A percentile compares a stretch with the other conserved stretches of the same genome.
These are phyloP conservation scores for Hypoxylon sp. DNA, from an alignment of 2,329 filamentous ascomycete genomes.

Conservation along the genomic window DNA sequence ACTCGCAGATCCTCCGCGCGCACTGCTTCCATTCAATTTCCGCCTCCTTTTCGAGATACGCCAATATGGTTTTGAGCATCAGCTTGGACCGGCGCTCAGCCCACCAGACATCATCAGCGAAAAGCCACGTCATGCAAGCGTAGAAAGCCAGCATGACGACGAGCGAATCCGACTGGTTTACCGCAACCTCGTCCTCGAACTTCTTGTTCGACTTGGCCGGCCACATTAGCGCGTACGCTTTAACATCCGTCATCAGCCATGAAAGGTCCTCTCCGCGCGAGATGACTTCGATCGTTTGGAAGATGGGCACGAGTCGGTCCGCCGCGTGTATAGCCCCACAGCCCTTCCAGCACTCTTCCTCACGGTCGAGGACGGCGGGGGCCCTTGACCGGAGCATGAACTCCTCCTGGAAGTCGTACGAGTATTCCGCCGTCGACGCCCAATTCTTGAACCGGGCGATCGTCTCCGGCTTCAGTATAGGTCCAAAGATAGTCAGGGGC, in stretches of 20 bases:
- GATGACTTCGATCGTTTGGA: conserved; percentile 15
- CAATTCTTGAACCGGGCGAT: conserved; percentile 18
- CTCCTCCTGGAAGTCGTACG: conserved; percentile 24
- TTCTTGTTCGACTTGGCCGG: conserved; percentile 18
- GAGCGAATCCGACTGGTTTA: conserved; percentile 3
- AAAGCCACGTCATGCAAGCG: conserved; percentile 13
- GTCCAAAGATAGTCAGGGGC: background rate
- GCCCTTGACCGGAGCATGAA: conserved; percentile 4
- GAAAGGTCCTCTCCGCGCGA: conserved; percentile 15
- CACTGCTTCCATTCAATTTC: conserved; percentile 1
- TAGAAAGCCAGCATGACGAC: conserved; percentile 28
- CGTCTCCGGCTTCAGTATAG: background rate
- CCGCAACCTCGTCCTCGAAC: conserved; percentile 24
- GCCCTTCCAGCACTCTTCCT: conserved; percentile 7
- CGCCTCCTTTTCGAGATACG: conserved; percentile 6
- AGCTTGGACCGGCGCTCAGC: conserved; percentile 19
- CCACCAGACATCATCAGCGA: conserved; percentile 19
- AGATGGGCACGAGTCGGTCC: conserved; percentile 25
- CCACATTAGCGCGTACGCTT: conserved; percentile 31
- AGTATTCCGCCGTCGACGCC: conserved; percentile 6
- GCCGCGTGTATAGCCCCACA: conserved; percentile 7
- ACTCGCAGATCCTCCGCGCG: background rate
- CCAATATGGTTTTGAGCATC: background rate
- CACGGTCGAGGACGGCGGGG: background rate
- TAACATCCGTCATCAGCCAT: conserved; percentile 10